Conservation (phyloP, 176 grass and related monocot species). For the Triticum monococcum region DNA sequence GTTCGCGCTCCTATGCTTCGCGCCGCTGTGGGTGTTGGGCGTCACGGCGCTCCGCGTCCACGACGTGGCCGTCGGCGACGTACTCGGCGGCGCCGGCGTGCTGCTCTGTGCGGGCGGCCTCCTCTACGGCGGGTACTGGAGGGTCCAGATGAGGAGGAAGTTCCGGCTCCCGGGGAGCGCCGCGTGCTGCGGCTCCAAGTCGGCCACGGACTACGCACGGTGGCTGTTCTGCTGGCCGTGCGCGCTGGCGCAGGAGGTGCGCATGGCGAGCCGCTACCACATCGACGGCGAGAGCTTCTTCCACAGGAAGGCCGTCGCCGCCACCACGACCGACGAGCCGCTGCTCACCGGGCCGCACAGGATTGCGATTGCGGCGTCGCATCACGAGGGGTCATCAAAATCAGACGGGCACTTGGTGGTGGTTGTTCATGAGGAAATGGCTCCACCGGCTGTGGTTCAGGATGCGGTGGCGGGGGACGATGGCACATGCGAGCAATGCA, state of each 20-base stretch:
- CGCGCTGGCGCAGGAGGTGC: slow-evolving; percentile 78
- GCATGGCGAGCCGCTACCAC: slow-evolving; percentile 58
- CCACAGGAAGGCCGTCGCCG: slow-evolving; percentile 18
- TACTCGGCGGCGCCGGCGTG: slow-evolving; percentile 44
- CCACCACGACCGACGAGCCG: background rate
- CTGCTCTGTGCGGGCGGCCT: slow-evolving; percentile 58
- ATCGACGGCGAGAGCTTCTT: slow-evolving; percentile 57
- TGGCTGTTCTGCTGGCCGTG: slow-evolving; percentile 88
- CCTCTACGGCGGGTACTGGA: slow-evolving; percentile 77
- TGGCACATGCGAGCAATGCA: background rate
- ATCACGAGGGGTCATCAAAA: background rate
- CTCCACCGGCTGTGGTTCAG: slow-evolving; percentile 33
- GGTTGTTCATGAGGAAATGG: slow-evolving; percentile 14
- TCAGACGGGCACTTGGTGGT: background rate
- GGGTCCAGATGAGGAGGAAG: slow-evolving; percentile 64
- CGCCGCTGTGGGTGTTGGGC: slow-evolving; percentile 70
- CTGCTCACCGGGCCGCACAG: background rate
- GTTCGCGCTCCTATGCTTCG: slow-evolving; percentile 69
- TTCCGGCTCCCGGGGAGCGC: slow-evolving; percentile 42
- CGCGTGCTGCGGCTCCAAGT: slow-evolving; percentile 40
- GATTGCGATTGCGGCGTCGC: background rate
- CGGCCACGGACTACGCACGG: slow-evolving; percentile 58
- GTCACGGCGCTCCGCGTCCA: slow-evolving; percentile 66
- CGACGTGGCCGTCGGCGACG: slow-evolving; percentile 41
- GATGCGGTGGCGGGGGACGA: background rate